phyloP scores from a whole-genome alignment of 106 monocot species.

The Xerophyta viscosa region DNA sequence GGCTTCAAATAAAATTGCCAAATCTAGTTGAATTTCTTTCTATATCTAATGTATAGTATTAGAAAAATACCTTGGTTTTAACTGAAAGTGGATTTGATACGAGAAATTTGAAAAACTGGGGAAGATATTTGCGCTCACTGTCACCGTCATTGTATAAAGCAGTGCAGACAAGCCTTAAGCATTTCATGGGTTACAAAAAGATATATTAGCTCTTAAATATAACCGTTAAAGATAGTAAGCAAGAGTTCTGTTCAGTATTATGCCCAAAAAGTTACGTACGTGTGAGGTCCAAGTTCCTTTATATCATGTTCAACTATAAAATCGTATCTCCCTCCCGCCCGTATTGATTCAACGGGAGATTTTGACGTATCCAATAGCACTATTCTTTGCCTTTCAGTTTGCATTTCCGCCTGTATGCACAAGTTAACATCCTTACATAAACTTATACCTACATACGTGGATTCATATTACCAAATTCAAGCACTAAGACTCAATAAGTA shows the following conservation, averaged over 20 bases:
- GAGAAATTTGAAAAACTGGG: conserved; percentile 94
- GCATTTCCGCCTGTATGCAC: conserved; percentile 83
- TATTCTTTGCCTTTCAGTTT: conserved; percentile 82
- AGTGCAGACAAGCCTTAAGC: conserved; percentile 86
- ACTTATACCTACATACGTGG: too few relatives aligned
- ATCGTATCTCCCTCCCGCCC: conserved; percentile 93
- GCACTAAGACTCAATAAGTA: too few relatives aligned
- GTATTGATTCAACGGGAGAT: conserved; percentile 84
- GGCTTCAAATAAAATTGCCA: too few relatives aligned
- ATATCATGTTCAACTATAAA: conserved; percentile 98
- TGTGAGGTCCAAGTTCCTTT: conserved; percentile 92
- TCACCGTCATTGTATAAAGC: conserved; percentile 95
- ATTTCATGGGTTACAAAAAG: conserved; percentile 1
- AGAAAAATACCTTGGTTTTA: conserved; percentile 76
- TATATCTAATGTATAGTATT: background rate
- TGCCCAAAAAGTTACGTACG: conserved; percentile 43
- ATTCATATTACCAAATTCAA: too few relatives aligned
- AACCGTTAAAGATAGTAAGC: background rate
- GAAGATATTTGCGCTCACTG: conserved; percentile 92
- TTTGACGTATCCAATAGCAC: conserved; percentile 78
- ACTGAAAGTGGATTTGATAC: conserved; percentile 95
- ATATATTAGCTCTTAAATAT: conserved; percentile 1
- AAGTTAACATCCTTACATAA: too few relatives aligned
- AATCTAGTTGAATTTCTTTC: too few relatives aligned
- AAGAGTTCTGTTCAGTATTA: background rate